Evolutionary conservation across 2,329 filamentous ascomycete genomes (phyloP).

Genomic region (Ophiostoma sp.): DNA sequence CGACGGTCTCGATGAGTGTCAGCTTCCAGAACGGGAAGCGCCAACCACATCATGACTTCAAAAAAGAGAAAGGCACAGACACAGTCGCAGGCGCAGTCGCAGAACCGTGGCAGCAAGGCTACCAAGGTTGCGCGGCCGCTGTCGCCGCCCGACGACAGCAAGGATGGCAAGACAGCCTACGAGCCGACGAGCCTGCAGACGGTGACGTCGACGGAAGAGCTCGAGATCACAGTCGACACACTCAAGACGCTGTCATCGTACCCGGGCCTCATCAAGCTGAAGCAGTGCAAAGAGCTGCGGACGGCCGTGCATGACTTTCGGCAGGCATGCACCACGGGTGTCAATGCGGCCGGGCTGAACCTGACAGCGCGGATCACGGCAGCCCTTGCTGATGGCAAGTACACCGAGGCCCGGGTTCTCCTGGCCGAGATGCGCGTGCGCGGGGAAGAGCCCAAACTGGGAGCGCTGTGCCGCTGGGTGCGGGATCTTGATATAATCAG

Average conservation of each 20-base stretch:
- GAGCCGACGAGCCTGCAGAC: constrained; percentile 42
- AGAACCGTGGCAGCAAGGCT: neutral
- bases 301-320: constrained; percentile 64
- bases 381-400: constrained; percentile 60
- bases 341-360: constrained; percentile 55
- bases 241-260: constrained; percentile 53
- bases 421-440: constrained; percentile 66
- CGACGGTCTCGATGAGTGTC: too few relatives aligned
- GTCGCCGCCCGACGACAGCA: constrained; percentile 6
- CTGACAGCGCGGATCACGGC: constrained; percentile 62
- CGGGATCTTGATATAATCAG: constrained; percentile 64
- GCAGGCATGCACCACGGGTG: constrained; percentile 61
- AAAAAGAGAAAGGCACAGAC: constrained; percentile 14
- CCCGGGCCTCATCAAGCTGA: constrained; percentile 60
- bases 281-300: constrained; percentile 60
- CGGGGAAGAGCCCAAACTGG: constrained; percentile 59
- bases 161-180: neutral
- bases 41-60: neutral
- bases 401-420: constrained; percentile 58
- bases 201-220: constrained; percentile 57
- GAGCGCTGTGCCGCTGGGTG: constrained; percentile 66
- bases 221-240: constrained; percentile 63
- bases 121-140: constrained; percentile 1
- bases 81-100: neutral
- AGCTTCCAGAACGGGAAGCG: neutral